Percentiles rank a stretch among this genome's conserved stretches.
phyloP scores from a whole-genome alignment of 2,329 filamentous ascomycete species.

The Trichophyton benhamiae region DNA sequence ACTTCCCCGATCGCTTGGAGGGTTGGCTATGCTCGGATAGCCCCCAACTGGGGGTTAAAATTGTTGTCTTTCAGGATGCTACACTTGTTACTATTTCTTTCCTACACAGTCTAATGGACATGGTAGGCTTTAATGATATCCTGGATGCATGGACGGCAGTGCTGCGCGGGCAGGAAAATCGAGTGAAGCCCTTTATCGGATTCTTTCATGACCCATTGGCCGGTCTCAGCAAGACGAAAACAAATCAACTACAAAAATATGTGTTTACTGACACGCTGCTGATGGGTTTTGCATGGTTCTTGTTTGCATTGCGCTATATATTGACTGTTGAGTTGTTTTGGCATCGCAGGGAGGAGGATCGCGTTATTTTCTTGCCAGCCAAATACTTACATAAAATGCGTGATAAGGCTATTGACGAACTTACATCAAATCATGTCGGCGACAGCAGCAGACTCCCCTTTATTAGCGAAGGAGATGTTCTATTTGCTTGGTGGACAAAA shows the following conservation, averaged over 20 bases:
- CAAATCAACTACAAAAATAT: no score
- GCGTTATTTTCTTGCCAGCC: background rate
- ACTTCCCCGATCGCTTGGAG: no score
- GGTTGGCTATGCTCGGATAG: background rate
- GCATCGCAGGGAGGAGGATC: no score
- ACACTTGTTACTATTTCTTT: background rate
- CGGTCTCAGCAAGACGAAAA: background rate
- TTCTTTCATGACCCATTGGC: background rate
- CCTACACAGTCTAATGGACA: background rate
- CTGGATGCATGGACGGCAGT: background rate
- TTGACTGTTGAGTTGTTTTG: no score
- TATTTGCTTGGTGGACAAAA: background rate
- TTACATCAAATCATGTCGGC: background rate
- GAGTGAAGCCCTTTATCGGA: background rate
- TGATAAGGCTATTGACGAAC: background rate
- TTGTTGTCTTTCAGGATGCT: background rate
- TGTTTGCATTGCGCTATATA: no score
- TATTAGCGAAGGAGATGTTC: background rate
- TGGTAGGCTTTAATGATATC: background rate
- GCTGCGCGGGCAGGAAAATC: background rate
- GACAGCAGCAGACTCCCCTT: background rate
- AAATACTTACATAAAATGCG: background rate
- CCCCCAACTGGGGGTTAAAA: background rate
- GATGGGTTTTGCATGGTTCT: no score
- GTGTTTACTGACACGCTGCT: no score